Conservation (phyloP, 306 rosid species). For the Clitoria ternatea region DNA sequence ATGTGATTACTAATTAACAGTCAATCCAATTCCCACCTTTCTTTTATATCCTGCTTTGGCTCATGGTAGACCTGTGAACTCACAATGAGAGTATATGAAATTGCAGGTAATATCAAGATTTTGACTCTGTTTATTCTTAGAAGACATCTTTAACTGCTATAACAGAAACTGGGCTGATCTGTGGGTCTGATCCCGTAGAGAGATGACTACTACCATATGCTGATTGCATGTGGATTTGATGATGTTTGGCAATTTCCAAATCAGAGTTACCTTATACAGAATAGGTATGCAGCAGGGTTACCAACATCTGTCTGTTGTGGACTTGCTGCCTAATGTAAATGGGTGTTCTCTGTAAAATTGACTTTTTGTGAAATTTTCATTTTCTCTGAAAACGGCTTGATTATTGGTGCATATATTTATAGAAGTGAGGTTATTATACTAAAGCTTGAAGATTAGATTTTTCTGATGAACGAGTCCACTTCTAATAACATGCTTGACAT, state of each 20-base stretch:
- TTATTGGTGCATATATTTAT: neutral
- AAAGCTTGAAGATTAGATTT: slow-evolving; percentile 14
- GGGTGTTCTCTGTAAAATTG: neutral
- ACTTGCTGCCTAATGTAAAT: neutral
- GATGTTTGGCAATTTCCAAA: slow-evolving; percentile 2
- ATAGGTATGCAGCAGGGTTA: slow-evolving; percentile 17
- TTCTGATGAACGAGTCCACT: neutral
- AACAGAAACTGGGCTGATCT: neutral
- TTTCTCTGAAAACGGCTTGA: neutral
- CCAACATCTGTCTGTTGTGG: slow-evolving; percentile 13
- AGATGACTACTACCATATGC: slow-evolving; percentile 12
- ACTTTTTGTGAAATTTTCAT: neutral
- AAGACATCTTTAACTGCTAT: neutral
- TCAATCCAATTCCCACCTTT: neutral
- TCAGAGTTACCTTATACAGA: slow-evolving; percentile 9
- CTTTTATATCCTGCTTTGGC: neutral
- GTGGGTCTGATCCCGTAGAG: neutral
- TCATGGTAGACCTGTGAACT: neutral
- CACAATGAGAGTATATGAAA: slow-evolving; percentile 4
- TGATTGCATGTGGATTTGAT: neutral
- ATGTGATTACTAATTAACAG: neutral
- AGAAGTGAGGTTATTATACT: slow-evolving; percentile 1
- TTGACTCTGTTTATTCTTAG: slow-evolving; percentile 11
- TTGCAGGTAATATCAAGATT: slow-evolving; percentile 42
- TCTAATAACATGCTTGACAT: neutral